Evolutionary conservation across 352 stramenopile genomes (phyloP), one percentile per base, ranked within the genome.

Genomic region (Pythium sp.): DNA sequence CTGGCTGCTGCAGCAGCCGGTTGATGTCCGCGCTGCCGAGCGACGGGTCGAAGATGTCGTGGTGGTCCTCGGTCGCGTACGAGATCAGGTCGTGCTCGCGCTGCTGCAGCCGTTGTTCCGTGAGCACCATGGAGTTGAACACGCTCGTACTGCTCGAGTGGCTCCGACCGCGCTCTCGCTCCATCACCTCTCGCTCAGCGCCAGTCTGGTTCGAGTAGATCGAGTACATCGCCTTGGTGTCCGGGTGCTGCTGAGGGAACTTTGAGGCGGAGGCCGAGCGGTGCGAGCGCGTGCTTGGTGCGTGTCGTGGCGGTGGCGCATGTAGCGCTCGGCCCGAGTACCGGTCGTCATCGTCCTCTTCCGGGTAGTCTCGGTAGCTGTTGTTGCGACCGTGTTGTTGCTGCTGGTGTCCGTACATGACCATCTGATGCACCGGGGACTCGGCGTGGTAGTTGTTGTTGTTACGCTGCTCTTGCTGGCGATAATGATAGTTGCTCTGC

Each of bases 71-170:
- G 1, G 78, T 82, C 8, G 70, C 78, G 68, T 80, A 77, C 34
- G 84, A 91, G 51, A 84, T 81, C 11, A 84, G 58, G 61, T 91
- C 84, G 56, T 87, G 83, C 76, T 90, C 78, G 18, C 77, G 75
- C 54, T 87, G 76, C 58, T 76, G 82, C n/a, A 88, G 79, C 8
- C 82, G 84, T 65, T 91, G 80, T 28, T 90, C 84, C 9, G 73
- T 83, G 36, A 90, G 65, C 26, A 67, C 66, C 51, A 91, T 58
- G 4, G 84, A 84, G 67, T 87, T 89, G 62, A 78, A 62, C 5
- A 28, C 30, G 41, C 56, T 62, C n/a, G 38, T 22, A 73, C n/a
- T 81, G 76, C 20, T 68, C 58, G 61, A 69, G 41, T 58, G 58
- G 38, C 69, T 74, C 18, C 46, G 69, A 11, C 53, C 36, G 34